phyloP scores from a whole-genome alignment of 176 grass and related monocot species.

The Calamus simplicifolius region DNA sequence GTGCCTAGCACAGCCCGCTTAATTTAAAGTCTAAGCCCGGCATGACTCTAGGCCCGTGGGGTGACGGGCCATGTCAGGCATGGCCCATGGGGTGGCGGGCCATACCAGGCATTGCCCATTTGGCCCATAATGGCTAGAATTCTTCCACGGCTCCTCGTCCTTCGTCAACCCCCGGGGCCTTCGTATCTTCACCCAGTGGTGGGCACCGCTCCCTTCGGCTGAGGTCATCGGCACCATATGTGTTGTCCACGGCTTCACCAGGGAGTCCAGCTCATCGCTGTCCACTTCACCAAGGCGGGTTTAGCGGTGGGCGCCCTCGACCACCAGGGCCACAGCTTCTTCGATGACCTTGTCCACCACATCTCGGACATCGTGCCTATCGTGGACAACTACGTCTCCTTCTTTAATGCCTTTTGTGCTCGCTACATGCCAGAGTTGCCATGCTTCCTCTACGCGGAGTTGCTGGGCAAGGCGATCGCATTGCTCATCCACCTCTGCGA shows the following conservation, averaged over 20 bases:
- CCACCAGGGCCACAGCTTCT: slow-evolving; percentile 89
- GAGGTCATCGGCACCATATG: slow-evolving; percentile 44
- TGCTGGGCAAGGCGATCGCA: slow-evolving; percentile 74
- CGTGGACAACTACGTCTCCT: slow-evolving; percentile 73
- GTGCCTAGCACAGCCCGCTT: too few species aligned
- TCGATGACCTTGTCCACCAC: slow-evolving; percentile 49
- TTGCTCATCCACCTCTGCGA: slow-evolving; percentile 57
- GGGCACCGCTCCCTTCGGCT: slow-evolving; percentile 28
- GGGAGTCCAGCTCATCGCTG: slow-evolving; percentile 64
- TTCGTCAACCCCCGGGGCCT: slow-evolving; percentile 65
- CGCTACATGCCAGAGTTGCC: slow-evolving; percentile 55
- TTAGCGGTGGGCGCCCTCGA: slow-evolving; percentile 72
- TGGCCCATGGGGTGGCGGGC: too few species aligned
- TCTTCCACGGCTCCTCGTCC: slow-evolving; percentile 55
- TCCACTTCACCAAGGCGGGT: slow-evolving; percentile 58
- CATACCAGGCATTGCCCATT: too few species aligned
- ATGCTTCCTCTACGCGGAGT: slow-evolving; percentile 83
- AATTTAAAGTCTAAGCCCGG: too few species aligned
- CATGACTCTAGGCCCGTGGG: too few species aligned
- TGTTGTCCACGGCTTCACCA: slow-evolving; percentile 70
- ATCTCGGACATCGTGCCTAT: slow-evolving; percentile 60
- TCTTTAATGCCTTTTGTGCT: slow-evolving; percentile 64
- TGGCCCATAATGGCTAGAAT: too few species aligned
- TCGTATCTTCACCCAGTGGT: slow-evolving; percentile 74
- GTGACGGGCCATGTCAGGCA: too few species aligned